Conservation (phyloP, 2,329 filamentous ascomycete genomes). For the Fusarium lateritium region DNA sequence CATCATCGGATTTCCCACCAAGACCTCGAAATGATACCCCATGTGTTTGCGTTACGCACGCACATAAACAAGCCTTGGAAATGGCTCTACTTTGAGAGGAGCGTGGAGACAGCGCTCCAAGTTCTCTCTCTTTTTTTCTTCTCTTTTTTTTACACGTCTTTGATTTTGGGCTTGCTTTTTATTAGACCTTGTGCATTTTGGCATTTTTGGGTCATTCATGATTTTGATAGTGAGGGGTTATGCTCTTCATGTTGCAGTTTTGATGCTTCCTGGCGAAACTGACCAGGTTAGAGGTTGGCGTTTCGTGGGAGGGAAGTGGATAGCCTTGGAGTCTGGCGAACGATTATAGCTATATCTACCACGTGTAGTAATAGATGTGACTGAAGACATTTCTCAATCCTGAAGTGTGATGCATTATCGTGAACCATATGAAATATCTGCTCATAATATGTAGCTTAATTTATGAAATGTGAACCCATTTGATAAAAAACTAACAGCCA, state of each 20-base stretch:
- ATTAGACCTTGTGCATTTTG: constrained; percentile 28
- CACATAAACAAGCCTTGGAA: constrained; percentile 41
- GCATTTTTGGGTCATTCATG: constrained; percentile 17
- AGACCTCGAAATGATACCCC: constrained; percentile 51
- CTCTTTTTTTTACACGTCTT: constrained; percentile 4
- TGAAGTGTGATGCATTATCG: not conserved
- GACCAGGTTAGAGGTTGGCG: constrained; percentile 41
- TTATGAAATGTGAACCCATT: too few relatives aligned
- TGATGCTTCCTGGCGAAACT: constrained; percentile 43
- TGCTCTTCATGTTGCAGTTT: constrained; percentile 6
- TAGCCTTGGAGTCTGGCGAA: constrained; percentile 37
- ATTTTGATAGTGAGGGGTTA: constrained; percentile 6
- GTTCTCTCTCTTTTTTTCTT: constrained; percentile 23
- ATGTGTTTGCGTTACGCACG: constrained; percentile 23
- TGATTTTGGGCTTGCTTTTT: constrained; percentile 16
- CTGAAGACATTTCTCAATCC: not conserved
- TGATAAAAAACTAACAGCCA: too few relatives aligned
- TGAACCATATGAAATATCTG: too few relatives aligned
- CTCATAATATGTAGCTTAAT: too few relatives aligned
- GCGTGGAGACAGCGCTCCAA: constrained; percentile 24
- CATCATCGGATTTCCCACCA: constrained; percentile 31
- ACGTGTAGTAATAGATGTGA: constrained; percentile 37
- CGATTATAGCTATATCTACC: constrained; percentile 34
- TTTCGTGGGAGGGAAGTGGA: constrained; percentile 34
- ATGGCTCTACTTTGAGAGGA: constrained; percentile 25